Evolutionary conservation across 371 early-diverging fungal genomes (phyloP), one percentile per base, ranked within the genome.

Genomic region (Mortierella polycephala): DNA sequence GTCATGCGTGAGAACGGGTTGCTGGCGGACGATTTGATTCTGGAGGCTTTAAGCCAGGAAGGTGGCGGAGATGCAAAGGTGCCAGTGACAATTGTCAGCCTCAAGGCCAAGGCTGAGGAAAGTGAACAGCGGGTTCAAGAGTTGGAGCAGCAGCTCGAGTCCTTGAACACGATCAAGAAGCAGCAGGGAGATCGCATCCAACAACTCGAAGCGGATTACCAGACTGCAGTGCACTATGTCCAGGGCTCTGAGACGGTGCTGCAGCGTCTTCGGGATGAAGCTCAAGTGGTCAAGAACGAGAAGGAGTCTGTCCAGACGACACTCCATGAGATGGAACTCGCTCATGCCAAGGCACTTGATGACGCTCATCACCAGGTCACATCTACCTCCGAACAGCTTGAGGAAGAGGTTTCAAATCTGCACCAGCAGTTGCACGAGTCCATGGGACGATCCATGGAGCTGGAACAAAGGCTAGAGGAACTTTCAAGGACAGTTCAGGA

Each of bases 1-100:
- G 87, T 89, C 7, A 85, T 90, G 85, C 82, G 82, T 23, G 85
- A 88, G 67, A 84, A 85, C 41, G 85, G 83, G n/a, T 64, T 84
- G 20, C 57, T 75, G 42, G 76, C 69, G 0, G 76, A 81, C 55
- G 76, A 77, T 37, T 39, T 77, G 64, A 77, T 77, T 55, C 37
- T 77, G 41, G 72, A 77, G 14, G 77, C 77, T 10, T 45, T 76
- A 64, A 76, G 63, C 39, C 67, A 67, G 16, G 64, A 67, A 7
- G 21, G 44, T 2, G 67, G 56, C 37, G 61, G 68, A n/a, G 52
- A 41, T 7, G 45, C 46, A 7, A 44, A 14, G 12, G 62, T 21
- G 16, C 50, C 71, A 12, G 47, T 49, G 23, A 69, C 56, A 13
- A 46, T 68, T n/a, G 57, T 62, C 18, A 63, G 60, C 20, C 56